Conservation (phyloP, 768 basidiomycete genomes). For the Phanerodontia chrysosporium region DNA sequence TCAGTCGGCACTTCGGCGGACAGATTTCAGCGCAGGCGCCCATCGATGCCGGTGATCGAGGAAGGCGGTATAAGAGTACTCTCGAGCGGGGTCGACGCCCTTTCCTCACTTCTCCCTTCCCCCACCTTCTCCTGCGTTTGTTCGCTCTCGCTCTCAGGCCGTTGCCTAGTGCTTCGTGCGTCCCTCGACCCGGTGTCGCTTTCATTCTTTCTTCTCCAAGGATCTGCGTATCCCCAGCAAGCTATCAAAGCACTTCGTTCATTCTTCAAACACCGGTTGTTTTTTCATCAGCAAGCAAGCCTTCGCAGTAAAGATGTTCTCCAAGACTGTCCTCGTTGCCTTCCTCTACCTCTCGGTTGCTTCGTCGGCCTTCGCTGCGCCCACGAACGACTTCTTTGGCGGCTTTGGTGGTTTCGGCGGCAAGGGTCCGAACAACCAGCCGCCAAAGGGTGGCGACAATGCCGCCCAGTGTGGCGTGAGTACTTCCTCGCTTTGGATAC, state of each 20-base stretch:
- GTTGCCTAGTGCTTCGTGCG: constrained; percentile 44
- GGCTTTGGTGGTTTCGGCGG: neutral
- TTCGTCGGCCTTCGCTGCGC: constrained; percentile 32
- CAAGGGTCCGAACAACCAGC: neutral
- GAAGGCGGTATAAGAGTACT: neutral
- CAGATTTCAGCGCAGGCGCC: neutral
- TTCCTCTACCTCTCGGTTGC: constrained; percentile 37
- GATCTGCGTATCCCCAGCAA: constrained; percentile 18
- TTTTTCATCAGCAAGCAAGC: constrained; percentile 14
- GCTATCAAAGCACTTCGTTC: constrained; percentile 30
- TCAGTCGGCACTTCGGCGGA: neutral
- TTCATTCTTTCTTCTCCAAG: constrained; percentile 29
- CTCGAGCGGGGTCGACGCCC: neutral
- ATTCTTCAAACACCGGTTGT: constrained; percentile 21
- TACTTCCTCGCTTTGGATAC: neutral
- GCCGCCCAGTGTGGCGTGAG: constrained; percentile 7
- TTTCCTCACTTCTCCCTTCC: constrained; percentile 7
- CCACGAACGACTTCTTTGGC: constrained; percentile 22
- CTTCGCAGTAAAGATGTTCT: constrained; percentile 35
- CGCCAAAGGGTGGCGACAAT: neutral
- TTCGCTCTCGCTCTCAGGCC: constrained; percentile 26
- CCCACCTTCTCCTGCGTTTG: constrained; percentile 16
- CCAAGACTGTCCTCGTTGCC: constrained; percentile 35
- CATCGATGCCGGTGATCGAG: neutral
- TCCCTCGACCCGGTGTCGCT: constrained; percentile 55